Base-by-base conservation (phyloP, 805 yeast genomes). In the Komagataella pastoris region DNA sequence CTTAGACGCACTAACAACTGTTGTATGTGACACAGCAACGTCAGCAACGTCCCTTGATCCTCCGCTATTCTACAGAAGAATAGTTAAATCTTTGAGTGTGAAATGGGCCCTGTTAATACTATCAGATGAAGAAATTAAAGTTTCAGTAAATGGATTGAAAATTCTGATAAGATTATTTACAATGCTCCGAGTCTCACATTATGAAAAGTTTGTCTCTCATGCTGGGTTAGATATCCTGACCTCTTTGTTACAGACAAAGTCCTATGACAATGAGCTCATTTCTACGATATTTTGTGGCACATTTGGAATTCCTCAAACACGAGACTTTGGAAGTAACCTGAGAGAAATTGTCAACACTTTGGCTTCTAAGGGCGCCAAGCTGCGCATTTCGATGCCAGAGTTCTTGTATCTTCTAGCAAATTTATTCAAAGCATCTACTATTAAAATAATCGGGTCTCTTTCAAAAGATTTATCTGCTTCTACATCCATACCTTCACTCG, bases 61-160 rank as follows among this genome's bases (percentile, higher is more conserved):
- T 56, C 52, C 44, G 52, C 52, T 49, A 53, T 65, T 61, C 47
- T 65, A 68, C 61, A 76, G 64, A 61, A 74, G 64, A 57, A 73
- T 65, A 57, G 75, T 72, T 1, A 73, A 80, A 48, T 69, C 83
- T 0, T 70, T 86, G 2, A 76, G 87, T 1, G 71, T 82, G 5
- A 84, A 83, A 59, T 82, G 90, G 85, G 67, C 77, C 2, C 59
- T 85, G 7, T 65, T 85, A 8, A 61, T 85, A 12, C 60, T 85
- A 10, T 65, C 76, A 50, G 70, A 70, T 53, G 57, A 59, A 6
- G 59, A 71, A 50, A 55, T 69, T 30, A 60, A 66, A 48, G 74
- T 75, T 3, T 68, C 67, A 3, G 59, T 61, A 24, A 58, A 70
- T 54, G 73, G 75, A 0, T 55, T 77, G 24, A 51, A 58, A 21